phyloP scores from a whole-genome alignment of 345 rosid genomes.

The Viola odorata region DNA sequence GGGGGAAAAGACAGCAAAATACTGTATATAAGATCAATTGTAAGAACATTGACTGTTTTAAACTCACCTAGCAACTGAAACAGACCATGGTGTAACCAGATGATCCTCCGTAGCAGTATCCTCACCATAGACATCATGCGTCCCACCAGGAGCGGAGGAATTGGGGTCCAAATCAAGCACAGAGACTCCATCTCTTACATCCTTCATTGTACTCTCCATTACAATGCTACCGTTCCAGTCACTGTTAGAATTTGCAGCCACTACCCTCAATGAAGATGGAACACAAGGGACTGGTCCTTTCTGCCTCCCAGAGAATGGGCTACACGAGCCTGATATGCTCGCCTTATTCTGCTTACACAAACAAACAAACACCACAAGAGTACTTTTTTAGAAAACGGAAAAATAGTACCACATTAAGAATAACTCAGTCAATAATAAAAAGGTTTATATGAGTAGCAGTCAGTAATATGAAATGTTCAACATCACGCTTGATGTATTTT shows the following conservation, averaged over 20 bases:
- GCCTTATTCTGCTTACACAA: conserved; percentile 37
- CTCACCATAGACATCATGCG: conserved; percentile 28
- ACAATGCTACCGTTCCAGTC: conserved; percentile 40
- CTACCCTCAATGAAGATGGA: conserved; percentile 34
- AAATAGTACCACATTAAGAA: not conserved
- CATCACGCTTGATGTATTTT: not conserved
- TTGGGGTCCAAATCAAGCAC: conserved; percentile 43
- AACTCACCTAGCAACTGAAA: conserved; percentile 43
- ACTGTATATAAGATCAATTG: too few species aligned
- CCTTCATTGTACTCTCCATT: conserved; percentile 38
- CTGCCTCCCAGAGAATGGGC: conserved; percentile 34
- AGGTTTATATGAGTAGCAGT: not conserved
- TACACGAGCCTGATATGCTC: conserved; percentile 34
- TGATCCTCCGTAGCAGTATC: conserved; percentile 46
- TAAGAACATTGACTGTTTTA: too few species aligned
- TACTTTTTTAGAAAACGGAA: too few species aligned
- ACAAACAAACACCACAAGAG: too few species aligned
- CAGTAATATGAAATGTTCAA: not conserved
- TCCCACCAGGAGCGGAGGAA: conserved; percentile 38
- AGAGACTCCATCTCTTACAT: conserved; percentile 28
- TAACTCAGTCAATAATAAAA: not conserved
- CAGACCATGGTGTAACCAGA: conserved; percentile 43
- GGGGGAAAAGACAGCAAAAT: too few species aligned
- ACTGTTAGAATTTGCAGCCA: conserved; percentile 28
- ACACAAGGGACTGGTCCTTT: conserved; percentile 22